Base-by-base conservation (phyloP, 192 early-diverging fungal species). In the Dissophora ornata region DNA sequence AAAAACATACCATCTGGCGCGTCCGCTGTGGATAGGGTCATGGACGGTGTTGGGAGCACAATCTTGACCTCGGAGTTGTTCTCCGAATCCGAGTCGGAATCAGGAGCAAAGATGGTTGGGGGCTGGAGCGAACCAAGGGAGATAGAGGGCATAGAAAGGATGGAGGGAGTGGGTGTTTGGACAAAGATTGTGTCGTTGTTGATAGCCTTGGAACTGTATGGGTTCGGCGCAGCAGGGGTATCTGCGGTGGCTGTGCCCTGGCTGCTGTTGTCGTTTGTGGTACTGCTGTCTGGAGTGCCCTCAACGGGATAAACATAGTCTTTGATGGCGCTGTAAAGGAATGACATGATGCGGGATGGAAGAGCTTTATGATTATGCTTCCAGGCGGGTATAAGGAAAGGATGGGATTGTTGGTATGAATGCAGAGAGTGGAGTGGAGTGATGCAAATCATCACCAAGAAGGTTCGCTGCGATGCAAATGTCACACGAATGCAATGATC, bases 1-100 rank as follows among this genome's bases (percentile, higher is more conserved):
- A 28, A 22, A 25, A 15, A 5, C 33, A 42, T 71, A 71, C 69
- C 60, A 41, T 71, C 69, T 11, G 69, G 69, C 11, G 62, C 69
- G 1, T 71, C 69, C 5, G 69, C 69, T 0, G 69, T 63, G 5
- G 69, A 71, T 8, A 71, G 61, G 6, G 69, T 71, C 69, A 71
- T 71, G 33, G 42, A 29, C 3, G 69, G 69, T 1, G 64, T 62
- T n/a, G 46, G 16, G 4, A 28, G 29, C 4, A 44, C 15, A 12
- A 53, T 18, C 33, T 59, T 33, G 38, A 28, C 11, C 25, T 77
- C 58, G 11, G 73, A 61, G 19, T 77, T 64, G 1, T 38, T 44
- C 26, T 67, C 73, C 29, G 70, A 65, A 47, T 65, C 62, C 13
- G 42, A 32, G 32, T 57, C 56, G 21, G 62, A 58, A 16, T 66